Evolutionary conservation across 441 rosid species (phyloP), one percentile per base, ranked within the genome.

Genomic region (Dalechampia spathulata): DNA sequence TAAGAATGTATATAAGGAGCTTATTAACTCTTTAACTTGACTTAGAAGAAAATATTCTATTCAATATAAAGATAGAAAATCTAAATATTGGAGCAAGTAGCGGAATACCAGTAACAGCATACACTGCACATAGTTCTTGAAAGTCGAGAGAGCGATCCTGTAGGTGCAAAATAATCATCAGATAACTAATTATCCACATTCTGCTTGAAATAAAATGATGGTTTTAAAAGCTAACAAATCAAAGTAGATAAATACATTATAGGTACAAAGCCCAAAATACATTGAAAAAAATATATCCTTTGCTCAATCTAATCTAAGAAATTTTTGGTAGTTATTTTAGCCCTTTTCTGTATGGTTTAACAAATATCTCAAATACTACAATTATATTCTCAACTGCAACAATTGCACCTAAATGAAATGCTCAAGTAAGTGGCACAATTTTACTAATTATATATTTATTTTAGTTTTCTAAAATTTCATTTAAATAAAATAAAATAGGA

Each of bases 61-160:
- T n/a, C n/a, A n/a, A n/a, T n/a, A n/a, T n/a, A 39, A 49, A 48
- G 22, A 25, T 25, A 23, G 40, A 41, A 21, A 38, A 41, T 7
- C 49, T n/a, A 44, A 43, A 32, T 23, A n/a, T 23, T 34, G 21
- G 61, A 53, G 47, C 26, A 40, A 47, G 46, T 47, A 57, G 40
- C 61, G 46, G 8, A 65, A 52, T 83, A 94, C 99, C 99, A 20
- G 99, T 94, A 71, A 94, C 95, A 42, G 97, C 97, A 66, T 94
- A 94, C 45, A 90, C 63, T 41, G 99, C 99, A 71, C 98, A 94
- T 46, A 94, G 68, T 28, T 74, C 83, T 4, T 57, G 63, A 55
- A 94, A 94, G 72, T 94, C 99, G 44, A 90, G 88, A 55, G 99
- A 94, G 6, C 96, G 97, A 73, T 94, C 99, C 99, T 94, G 95